Conservation (phyloP, 1,284 basidiomycete genomes). For the Coniophora puteana region DNA sequence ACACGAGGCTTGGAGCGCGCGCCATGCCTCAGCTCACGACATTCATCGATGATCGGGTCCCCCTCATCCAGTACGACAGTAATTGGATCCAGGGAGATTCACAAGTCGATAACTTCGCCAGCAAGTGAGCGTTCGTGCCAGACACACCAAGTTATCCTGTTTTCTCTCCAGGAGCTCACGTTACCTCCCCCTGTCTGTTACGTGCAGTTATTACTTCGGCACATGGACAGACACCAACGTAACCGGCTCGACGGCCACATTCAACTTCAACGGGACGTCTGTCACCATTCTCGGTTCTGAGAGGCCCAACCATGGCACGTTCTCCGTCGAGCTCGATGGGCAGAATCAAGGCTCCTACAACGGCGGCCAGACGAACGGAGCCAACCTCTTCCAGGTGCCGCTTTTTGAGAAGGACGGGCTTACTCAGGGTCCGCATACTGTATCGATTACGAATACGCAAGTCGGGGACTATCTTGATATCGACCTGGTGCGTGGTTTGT, state of each 20-base stretch:
- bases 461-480: not conserved
- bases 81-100: no score
- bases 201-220: constrained; percentile 12
- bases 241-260: constrained; percentile 15
- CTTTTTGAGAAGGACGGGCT: constrained; percentile 13
- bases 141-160: not conserved
- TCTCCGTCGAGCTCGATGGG: constrained; percentile 17
- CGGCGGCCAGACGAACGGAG: constrained; percentile 1
- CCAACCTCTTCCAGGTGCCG: constrained; percentile 8
- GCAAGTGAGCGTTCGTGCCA: no score
- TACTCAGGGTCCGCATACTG: constrained; percentile 8
- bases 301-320: constrained; percentile 16
- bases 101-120: no score
- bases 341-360: constrained; percentile 2
- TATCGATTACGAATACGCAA: constrained; percentile 17
- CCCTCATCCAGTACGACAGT: constrained; percentile 1
- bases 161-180: no score
- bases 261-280: constrained; percentile 24
- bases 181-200: not conserved
- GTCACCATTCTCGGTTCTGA: constrained; percentile 18
- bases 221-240: constrained; percentile 13
- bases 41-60: not conserved
- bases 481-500: not conserved
- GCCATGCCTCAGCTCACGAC: constrained; percentile 1
- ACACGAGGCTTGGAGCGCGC: no score